Evolutionary conservation across 768 basidiomycete genomes (phyloP).

Genomic region (Leccinellum luteum): DNA sequence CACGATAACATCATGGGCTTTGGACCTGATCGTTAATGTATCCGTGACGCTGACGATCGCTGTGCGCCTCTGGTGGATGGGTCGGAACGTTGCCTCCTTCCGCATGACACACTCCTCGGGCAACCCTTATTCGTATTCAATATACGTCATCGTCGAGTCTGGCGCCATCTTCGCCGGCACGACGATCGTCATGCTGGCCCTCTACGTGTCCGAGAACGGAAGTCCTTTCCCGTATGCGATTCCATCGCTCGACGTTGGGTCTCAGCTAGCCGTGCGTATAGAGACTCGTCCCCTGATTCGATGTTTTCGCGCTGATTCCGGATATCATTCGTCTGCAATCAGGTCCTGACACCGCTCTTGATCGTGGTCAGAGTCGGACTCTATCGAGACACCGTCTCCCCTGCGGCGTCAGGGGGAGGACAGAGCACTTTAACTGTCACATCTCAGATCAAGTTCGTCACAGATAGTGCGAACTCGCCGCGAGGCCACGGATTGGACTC

Average conservation of each 20-base stretch:
- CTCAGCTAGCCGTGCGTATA: conserved; percentile 20
- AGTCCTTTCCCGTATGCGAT: conserved; percentile 12
- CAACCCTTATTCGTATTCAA: conserved; percentile 13
- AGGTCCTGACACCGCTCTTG: conserved; percentile 18
- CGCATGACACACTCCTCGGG: background rate
- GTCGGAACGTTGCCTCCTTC: conserved; percentile 8
- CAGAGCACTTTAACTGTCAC: background rate
- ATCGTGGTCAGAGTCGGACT: conserved; percentile 17
- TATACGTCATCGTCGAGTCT: conserved; percentile 19
- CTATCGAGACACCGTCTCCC: background rate
- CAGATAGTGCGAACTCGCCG: background rate
- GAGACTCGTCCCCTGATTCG: background rate
- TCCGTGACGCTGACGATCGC: conserved; percentile 23
- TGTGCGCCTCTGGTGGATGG: conserved; percentile 19
- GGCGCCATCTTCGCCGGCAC: conserved; percentile 18
- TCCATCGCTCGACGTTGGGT: conserved; percentile 15
- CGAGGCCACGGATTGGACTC: background rate
- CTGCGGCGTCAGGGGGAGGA: background rate
- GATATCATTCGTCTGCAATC: background rate
- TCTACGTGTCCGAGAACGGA: conserved; percentile 7
- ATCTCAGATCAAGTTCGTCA: background rate
- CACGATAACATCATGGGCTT: conserved; percentile 14
- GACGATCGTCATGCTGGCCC: conserved; percentile 17
- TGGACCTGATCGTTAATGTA: conserved; percentile 22
- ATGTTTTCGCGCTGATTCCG: background rate